Conservation (phyloP, 805 yeast genomes). For the Candida sithepensis region DNA sequence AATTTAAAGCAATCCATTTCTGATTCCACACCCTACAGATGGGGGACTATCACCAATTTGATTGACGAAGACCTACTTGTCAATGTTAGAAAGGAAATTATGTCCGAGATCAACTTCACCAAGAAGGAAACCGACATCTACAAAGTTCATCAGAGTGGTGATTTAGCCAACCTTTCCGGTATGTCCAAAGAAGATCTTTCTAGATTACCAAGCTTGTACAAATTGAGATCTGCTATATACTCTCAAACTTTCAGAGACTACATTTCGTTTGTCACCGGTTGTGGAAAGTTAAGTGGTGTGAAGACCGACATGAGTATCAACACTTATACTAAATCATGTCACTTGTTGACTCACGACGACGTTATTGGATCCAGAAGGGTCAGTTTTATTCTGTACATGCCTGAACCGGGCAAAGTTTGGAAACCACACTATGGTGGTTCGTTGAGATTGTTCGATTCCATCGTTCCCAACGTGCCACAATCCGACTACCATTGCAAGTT, state of each 20-base stretch:
- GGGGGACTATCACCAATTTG: constrained; percentile 79
- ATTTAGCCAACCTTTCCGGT: constrained; percentile 87
- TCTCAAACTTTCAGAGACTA: constrained; percentile 80
- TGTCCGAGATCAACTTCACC: constrained; percentile 81
- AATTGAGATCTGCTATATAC: constrained; percentile 82
- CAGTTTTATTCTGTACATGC: constrained; percentile 86
- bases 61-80: constrained; percentile 75
- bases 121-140: constrained; percentile 96
- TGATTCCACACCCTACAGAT: constrained; percentile 72
- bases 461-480: constrained; percentile 85
- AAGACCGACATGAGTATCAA: constrained; percentile 92
- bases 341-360: constrained; percentile 92
- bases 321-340: constrained; percentile 90
- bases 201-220: constrained; percentile 69
- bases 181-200: constrained; percentile 71
- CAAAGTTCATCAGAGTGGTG: constrained; percentile 86
- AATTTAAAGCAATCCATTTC: constrained; percentile 41
- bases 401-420: constrained; percentile 90
- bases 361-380: constrained; percentile 94
- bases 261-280: constrained; percentile 71
- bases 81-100: constrained; percentile 80
- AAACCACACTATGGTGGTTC: constrained; percentile 93
- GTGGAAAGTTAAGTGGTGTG: constrained; percentile 86
- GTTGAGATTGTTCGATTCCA: constrained; percentile 77
- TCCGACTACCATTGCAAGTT: constrained; percentile 67